Base-by-base conservation (phyloP, 176 grass and related monocot species). In the Raddia distichophylla region DNA sequence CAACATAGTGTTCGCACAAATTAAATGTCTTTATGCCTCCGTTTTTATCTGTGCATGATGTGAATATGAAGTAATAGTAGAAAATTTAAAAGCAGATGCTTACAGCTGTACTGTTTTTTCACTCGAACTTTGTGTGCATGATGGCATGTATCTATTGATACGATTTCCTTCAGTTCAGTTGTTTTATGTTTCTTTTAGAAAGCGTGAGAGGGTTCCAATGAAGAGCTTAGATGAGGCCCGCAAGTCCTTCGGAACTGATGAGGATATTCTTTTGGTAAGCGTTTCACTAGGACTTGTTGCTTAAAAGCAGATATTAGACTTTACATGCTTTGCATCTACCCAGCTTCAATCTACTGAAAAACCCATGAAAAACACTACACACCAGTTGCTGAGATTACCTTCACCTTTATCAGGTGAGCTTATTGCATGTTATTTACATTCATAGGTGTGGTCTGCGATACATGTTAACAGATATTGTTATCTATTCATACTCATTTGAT, bases 201-300 rank as follows among this genome's bases (percentile, higher is more conserved):
- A 93, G 76, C 75, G 67, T 57, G 96, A 99, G 55, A 88, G 81
- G 82, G 93, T 99, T 64, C 79, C 93, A 18, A 80, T 99, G 79
- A 87, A 91, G 77, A 91, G 87, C 79, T 83, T 99, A 72, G 96
- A 99, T 13, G 86, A 95, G 85, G 93, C 96, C 22, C 90, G 93
- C 50, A 99, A 91, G 84, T 99, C 96, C 6, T 99, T 88, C 34
- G 96, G 96, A 67, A 99, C 96, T 0, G 96, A 99, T 47, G 96
- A 99, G 80, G 96, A 99, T 80, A 95, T 99, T 85, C 82, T 99
- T 16, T 82, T 99, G 96, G 96, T 99, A 95, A 43, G 76, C 46
- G 6, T 58, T 66, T 11, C 35, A 18, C 4, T 64, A 34, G 17
- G 4, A 59, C 47, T 0, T 16, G 35, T 40, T 80, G 5, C 74